Base-by-base conservation (phyloP, 768 basidiomycete species). In the Rhodotorula sphaerocarpa region DNA sequence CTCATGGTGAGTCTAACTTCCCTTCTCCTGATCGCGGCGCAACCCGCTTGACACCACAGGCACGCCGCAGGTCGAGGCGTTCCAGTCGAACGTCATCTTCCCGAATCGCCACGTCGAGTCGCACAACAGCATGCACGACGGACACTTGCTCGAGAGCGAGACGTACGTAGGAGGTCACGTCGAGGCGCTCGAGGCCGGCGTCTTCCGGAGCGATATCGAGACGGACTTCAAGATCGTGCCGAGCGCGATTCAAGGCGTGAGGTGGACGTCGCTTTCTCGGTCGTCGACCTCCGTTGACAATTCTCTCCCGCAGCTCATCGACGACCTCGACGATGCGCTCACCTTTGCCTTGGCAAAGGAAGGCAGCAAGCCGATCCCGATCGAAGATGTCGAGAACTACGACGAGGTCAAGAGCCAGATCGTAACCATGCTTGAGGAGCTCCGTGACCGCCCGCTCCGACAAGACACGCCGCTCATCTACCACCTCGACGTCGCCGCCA, bases 141-240 rank as follows among this genome's bases (percentile, higher is more conserved):
- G 95, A 0, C 95, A 99, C 77, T 77, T 99, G n/a, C 80, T 99
- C 15, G 86, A 91, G 0, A 91, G 91, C 0, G 95, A 99, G 75
- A 97, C 95, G 0, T 99, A 97, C 71, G 95, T 99, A 47, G 95
- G 95, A 52, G 95, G 95, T 23, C 95, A 97, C 74, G 95, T 99
- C 66, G 95, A 99, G 76, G 95, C 95, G 9, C 78, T 99, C 23
- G 95, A 97, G 76, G 95, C 95, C 27, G 95, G 95, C 5, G 95
- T 99, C 9, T 99, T 99, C 76, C 82, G 95, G 28, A 92, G 88
- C 70, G 95, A 99, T 73, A 99, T 99, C 61, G 77, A 84, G 2
- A 87, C 88, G 3, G 86, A 97, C 66, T 99, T 99, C 81, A 95
- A 90, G 78, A 84, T 99, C 39, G 86, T 86, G 5, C 95, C 93